phyloP scores from a whole-genome alignment of 2,329 filamentous ascomycete species.

The Claviceps sorghi region DNA sequence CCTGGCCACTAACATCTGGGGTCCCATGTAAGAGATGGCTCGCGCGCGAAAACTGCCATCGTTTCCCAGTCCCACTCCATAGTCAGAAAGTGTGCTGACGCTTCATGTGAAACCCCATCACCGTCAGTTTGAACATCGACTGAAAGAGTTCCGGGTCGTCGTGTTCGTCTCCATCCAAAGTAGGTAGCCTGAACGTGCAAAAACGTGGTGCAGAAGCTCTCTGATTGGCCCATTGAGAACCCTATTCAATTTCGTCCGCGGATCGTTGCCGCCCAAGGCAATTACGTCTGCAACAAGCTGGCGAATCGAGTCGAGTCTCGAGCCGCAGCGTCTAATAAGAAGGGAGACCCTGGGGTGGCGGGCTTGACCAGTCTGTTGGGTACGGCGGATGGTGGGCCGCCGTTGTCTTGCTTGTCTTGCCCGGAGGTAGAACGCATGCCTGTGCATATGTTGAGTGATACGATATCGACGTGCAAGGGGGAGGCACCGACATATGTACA shows the following conservation, averaged over 20 bases:
- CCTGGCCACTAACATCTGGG: neutral
- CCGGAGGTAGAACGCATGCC: neutral
- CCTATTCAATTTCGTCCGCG: neutral
- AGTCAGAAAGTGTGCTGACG: neutral
- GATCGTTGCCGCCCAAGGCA: neutral
- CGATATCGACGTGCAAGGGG: neutral
- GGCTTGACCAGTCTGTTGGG: conserved; percentile 3
- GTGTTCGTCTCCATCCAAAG: too few species aligned
- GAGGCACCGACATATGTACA: neutral
- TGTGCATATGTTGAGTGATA: neutral
- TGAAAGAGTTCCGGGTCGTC: neutral
- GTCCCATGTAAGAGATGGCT: neutral
- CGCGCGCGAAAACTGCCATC: neutral
- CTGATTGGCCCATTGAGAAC: neutral
- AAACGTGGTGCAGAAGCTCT: neutral
- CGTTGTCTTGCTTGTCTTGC: neutral
- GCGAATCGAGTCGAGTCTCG: neutral
- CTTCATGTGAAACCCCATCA: neutral
- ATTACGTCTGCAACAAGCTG: neutral
- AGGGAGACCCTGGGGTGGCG: neutral
- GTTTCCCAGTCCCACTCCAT: neutral
- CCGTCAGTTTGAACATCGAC: neutral
- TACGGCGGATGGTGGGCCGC: conserved; percentile 1
- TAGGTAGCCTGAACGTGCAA: neutral
- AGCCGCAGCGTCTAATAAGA: neutral